Evolutionary conservation across 2,329 filamentous ascomycete species (phyloP), one percentile per base, ranked within the genome.

Genomic region (Salinomyces thailandicus): DNA sequence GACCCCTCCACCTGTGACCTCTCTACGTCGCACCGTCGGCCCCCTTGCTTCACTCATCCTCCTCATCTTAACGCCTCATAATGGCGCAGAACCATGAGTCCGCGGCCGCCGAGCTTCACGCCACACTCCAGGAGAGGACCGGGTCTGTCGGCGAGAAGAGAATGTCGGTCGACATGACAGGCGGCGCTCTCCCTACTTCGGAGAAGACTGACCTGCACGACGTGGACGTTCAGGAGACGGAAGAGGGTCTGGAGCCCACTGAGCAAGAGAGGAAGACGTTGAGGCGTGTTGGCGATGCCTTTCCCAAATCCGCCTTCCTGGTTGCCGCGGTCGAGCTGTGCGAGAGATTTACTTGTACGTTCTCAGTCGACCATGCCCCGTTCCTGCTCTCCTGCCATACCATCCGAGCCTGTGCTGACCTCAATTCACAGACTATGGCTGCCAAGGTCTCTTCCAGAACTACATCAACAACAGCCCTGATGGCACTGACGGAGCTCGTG

Each of bases 261-360:
- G 59, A 60, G 4, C 57, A 63, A 19, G 66, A 69, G 44, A 57
- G 57, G 42, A 50, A 47, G 27, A 63, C 60, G 1, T 54, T 69
- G 17, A 54, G 64, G 36, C 61, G 62, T 39, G 58, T 69, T n/a
- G 61, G 63, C 31, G 66, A 69, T 48, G 57, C 59, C 30, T 53
- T 69, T 3, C 66, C 66, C 30, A 62, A 60, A 47, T 57, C 60
- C 15, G 64, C 66, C 17, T 69, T 66, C 46, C 46, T 69, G 13
- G 62, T 70, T 35, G 66, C 66, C n/a, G 48, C 68, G 17, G 64
- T 69, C 33, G 67, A 69, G 49, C 51, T 69, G 3, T 67, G 63
- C 51, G 67, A 69, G 48, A 60, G 66, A 5, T 69, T 68, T 48
- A 64, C 66, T 15, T 53, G 30, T 32, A 32, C 6, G 30, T 18